Base-by-base conservation (phyloP, 2,329 filamentous ascomycete species). In the Pseudogymnoascus verrucosus region DNA sequence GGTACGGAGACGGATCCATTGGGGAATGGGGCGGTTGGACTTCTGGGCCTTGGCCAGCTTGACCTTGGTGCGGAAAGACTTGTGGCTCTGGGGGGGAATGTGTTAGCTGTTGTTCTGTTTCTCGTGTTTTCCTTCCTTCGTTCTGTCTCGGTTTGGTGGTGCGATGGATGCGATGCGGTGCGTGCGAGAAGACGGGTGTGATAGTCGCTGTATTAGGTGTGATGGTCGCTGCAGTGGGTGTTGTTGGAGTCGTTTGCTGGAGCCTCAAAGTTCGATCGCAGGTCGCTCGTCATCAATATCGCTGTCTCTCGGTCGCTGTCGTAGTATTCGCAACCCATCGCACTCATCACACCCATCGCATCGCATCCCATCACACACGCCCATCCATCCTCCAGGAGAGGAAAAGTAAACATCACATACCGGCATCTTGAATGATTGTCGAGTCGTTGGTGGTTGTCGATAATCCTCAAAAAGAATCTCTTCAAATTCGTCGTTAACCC, bases 21-120 rank as follows among this genome's bases (percentile, higher is more conserved):
- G 95, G 72, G 95, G 95, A 80, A 99, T 97, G 75, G 95, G 95
- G 80, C 95, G 90, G 89, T 99, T 99, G 87, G 98, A 93, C 89
- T 96, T 98, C 87, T 98, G 93, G 79, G 95, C 95, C 87, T 93
- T 97, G 79, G 95, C 95, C 85, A 99, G 92, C 95, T 99, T 99
- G 83, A 96, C 90, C 93, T 99, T 99, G 83, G 93, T 97, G 81
- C 93, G 90, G 92, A 99, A 99, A 79, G 93, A 91, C 89, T 99
- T 99, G 86, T 99, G 92, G 89, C 89, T 93, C 93, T 98, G 80
- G 78, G 67, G 65, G 65, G 67, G 64, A 44, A 31, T 62, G 34
- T 40, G 19, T 39, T 16, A 42, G 39, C n/a, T 59, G 60, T 42
- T 63, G 47, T 66, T 51, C 62, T 70, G 60, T 68, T 66, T 60